phyloP scores from a whole-genome alignment of 2,329 filamentous ascomycete genomes.

The Colletotrichum gloeosporioides region DNA sequence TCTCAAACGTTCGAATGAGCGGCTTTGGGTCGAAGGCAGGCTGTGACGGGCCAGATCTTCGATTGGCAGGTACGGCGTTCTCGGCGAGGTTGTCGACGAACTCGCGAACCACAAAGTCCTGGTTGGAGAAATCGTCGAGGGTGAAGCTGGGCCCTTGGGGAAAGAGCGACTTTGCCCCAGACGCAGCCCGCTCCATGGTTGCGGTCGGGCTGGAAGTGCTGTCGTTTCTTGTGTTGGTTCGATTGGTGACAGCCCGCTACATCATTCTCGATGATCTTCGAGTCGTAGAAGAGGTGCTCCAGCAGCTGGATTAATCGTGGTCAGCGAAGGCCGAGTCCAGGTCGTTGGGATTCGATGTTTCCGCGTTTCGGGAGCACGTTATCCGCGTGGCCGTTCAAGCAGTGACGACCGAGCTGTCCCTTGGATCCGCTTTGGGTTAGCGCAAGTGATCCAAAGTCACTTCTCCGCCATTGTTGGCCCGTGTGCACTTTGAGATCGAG shows the following conservation, averaged over 20 bases:
- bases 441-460: background rate
- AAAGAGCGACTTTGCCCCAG: slow-evolving; percentile 70
- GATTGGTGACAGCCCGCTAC: background rate
- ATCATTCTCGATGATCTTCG: background rate
- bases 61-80: slow-evolving; percentile 76
- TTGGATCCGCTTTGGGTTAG: background rate
- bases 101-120: slow-evolving; percentile 97
- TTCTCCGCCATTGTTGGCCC: background rate
- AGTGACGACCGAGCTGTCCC: slow-evolving; percentile 14
- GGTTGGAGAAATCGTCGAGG: slow-evolving; percentile 84
- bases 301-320: background rate
- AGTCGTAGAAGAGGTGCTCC: background rate
- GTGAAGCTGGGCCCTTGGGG: slow-evolving; percentile 83
- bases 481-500: background rate
- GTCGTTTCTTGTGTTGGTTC: background rate
- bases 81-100: slow-evolving; percentile 95
- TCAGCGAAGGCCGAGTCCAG: background rate
- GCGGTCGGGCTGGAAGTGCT: slow-evolving; percentile 2
- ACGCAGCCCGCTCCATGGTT: slow-evolving; percentile 49
- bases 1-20: slow-evolving; percentile 92
- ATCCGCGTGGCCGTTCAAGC: background rate
- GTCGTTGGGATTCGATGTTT: background rate
- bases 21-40: slow-evolving; percentile 92
- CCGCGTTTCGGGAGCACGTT: slow-evolving; percentile 17
- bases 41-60: slow-evolving; percentile 73